Evolutionary conservation across 805 yeast genomes (phyloP), one percentile per base, ranked within the genome.

Genomic region (Metschnikowia lochheadii): DNA sequence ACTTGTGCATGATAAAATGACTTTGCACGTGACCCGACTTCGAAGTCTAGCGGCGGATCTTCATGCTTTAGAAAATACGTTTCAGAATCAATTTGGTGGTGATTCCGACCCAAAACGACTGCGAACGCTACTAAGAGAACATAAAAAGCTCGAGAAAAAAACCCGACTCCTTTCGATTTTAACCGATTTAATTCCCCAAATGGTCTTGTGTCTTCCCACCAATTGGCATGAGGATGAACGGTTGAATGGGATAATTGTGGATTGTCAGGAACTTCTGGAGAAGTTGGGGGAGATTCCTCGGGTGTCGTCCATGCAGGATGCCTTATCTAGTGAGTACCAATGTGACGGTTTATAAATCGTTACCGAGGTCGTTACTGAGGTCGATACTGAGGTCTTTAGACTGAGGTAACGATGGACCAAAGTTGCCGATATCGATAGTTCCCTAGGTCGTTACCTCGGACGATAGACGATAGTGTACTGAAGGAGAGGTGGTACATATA

Each of bases 221-320:
- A 65, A 71, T 54, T 73, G 77, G 77, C 67, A 61, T 51, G 57
- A 61, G 15, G 72, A 72, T 49, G 57, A 61, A 33, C 48, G 59
- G 6, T 57, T 71, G 33, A 52, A 55, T 29, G 57, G 55, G 2
- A 61, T 70, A 1, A 62, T 72, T 21, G 50, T 60, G 15, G 65
- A 64, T 29, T 64, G 73, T 49, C 69, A 63, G 46, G 56, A 55
- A 2, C 44, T 64, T 6, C 48, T 61, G 8, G 61, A 61, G 34
- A 49, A 54, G 49, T 40, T 66, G 20, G 57, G 53, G 20, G 50
- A 53, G 36, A 58, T 60, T 47, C 63, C 59, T 31, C 49, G 49
- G 43, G 42, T 42, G 31, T 61, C 3, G 6, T 23, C 23, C 5
- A 21, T 33, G 46, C 40, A 34, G 23, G 38, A 35, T 10, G 46